Percentiles rank a stretch among this genome's conserved stretches.
Conservation (phyloP, 371 early-diverging fungal genomes). For the Catenaria anguillulae region DNA sequence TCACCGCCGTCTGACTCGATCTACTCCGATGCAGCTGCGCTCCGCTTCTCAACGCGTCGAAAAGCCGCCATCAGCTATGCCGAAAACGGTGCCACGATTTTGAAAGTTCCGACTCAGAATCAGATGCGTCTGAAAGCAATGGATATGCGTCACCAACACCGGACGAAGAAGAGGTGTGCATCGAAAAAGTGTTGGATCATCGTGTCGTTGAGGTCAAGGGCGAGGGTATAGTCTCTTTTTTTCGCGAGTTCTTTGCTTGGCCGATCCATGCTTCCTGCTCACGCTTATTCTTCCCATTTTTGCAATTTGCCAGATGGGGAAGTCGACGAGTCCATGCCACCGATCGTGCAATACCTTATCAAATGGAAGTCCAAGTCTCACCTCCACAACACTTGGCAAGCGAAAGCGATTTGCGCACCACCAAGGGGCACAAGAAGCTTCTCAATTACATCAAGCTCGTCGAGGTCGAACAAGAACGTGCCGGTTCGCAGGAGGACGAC, state of each 20-base stretch:
- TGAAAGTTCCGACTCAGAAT: too few species aligned
- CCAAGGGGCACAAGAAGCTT: slow-evolving; percentile 77
- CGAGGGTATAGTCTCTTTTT: not conserved
- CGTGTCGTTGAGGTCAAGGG: slow-evolving; percentile 9
- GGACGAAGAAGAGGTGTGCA: slow-evolving; percentile 21
- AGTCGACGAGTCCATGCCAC: not conserved
- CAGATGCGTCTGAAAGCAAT: slow-evolving; percentile 18
- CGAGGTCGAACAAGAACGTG: not conserved
- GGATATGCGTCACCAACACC: not conserved
- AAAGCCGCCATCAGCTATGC: not conserved
- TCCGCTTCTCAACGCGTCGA: slow-evolving; percentile 11
- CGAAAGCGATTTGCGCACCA: slow-evolving; percentile 38
- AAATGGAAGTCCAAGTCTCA: slow-evolving; percentile 90
- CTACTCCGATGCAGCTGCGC: not conserved
- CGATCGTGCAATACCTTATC: slow-evolving; percentile 56
- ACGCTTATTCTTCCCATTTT: slow-evolving; percentile 5
- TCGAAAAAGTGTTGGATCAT: slow-evolving; percentile 18
- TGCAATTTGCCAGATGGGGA: not conserved
- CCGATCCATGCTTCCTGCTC: not conserved
- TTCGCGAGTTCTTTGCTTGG: not conserved
- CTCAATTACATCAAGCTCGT: slow-evolving; percentile 66
- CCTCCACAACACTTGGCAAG: slow-evolving; percentile 85
- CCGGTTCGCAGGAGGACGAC: slow-evolving; percentile 39
- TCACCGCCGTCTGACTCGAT: not conserved
- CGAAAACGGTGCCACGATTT: slow-evolving; percentile 1